phyloP scores from a whole-genome alignment of 2,329 filamentous ascomycete genomes.

The Paracoccidioides brasiliensis region DNA sequence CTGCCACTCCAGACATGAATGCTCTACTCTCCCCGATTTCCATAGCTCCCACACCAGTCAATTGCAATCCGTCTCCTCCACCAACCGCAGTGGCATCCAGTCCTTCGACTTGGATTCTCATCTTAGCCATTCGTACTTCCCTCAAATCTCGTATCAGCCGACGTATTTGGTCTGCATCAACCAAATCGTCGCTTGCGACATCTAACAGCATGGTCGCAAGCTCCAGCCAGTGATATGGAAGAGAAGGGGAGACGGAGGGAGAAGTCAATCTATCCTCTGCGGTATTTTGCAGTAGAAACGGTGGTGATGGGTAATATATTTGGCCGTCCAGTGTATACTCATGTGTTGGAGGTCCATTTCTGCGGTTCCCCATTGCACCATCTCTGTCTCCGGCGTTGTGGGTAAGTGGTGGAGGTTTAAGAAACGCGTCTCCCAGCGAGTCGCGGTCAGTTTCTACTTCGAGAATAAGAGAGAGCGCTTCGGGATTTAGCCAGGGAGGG shows the following conservation, averaged over 20 bases:
- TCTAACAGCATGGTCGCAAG: slow-evolving; percentile 76
- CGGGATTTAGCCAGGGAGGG: slow-evolving; percentile 72
- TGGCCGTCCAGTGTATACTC: slow-evolving; percentile 26
- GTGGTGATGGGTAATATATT: slow-evolving; percentile 44
- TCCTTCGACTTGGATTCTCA: slow-evolving; percentile 59
- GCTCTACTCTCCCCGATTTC: slow-evolving; percentile 77
- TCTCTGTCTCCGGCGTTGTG: slow-evolving; percentile 11
- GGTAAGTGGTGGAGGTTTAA: slow-evolving; percentile 57
- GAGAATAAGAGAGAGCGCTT: slow-evolving; percentile 64
- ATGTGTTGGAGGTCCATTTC: slow-evolving; percentile 13
- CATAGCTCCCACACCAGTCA: slow-evolving; percentile 80
- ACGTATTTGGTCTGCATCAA: slow-evolving; percentile 58
- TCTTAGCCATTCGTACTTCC: slow-evolving; percentile 81
- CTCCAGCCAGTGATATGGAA: slow-evolving; percentile 95
- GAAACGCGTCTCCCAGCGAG: slow-evolving; percentile 55
- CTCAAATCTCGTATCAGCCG: slow-evolving; percentile 66
- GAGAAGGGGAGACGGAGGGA: slow-evolving; percentile 26
- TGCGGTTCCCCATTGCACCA: slow-evolving; percentile 5
- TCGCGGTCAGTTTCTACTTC: slow-evolving; percentile 60
- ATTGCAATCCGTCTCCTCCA: slow-evolving; percentile 57
- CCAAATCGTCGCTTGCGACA: slow-evolving; percentile 71
- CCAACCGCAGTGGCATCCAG: slow-evolving; percentile 45
- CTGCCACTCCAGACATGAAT: slow-evolving; percentile 75
- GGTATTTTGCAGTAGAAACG: slow-evolving; percentile 66
- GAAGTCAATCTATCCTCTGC: slow-evolving; percentile 30